Conservation (phyloP, 2,329 filamentous ascomycete genomes). For the Penicillium aurantiogriseum region DNA sequence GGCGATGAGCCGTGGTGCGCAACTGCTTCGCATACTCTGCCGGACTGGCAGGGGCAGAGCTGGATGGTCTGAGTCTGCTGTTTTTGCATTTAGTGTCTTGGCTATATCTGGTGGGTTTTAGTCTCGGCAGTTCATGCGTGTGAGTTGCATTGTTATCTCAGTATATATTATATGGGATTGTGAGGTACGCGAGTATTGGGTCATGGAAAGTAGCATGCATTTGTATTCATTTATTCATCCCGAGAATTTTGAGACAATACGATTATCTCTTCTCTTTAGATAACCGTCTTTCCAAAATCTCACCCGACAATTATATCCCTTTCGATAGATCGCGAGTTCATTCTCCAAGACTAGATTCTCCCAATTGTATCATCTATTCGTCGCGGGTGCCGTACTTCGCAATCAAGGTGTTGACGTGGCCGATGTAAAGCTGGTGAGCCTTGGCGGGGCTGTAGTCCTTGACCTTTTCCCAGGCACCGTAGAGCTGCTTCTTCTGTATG, state of each 20-base stretch:
- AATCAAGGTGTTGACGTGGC: constrained; percentile 70
- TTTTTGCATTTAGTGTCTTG: not conserved
- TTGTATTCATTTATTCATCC: constrained; percentile 6
- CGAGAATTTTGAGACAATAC: not conserved
- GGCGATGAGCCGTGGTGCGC: constrained; percentile 76
- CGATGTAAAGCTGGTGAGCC: constrained; percentile 76
- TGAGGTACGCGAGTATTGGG: not conserved
- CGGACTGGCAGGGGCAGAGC: constrained; percentile 55
- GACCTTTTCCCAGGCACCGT: constrained; percentile 70
- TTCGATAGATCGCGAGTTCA: not conserved
- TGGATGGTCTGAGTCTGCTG: constrained; percentile 57
- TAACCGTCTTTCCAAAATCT: not conserved
- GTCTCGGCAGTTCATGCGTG: not conserved
- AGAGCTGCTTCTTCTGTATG: constrained; percentile 73
- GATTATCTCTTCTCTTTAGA: not conserved
- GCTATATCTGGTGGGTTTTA: not conserved
- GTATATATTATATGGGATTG: not conserved
- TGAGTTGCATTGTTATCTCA: not conserved
- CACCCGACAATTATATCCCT: not conserved
- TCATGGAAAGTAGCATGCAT: constrained; percentile 12
- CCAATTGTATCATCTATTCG: constrained; percentile 12
- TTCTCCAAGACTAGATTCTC: not conserved
- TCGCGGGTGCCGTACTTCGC: constrained; percentile 55
- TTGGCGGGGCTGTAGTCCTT: constrained; percentile 62
- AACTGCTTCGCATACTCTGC: constrained; percentile 56